phyloP scores from a whole-genome alignment of 257 asterid species.

The Apocynum venetum region DNA sequence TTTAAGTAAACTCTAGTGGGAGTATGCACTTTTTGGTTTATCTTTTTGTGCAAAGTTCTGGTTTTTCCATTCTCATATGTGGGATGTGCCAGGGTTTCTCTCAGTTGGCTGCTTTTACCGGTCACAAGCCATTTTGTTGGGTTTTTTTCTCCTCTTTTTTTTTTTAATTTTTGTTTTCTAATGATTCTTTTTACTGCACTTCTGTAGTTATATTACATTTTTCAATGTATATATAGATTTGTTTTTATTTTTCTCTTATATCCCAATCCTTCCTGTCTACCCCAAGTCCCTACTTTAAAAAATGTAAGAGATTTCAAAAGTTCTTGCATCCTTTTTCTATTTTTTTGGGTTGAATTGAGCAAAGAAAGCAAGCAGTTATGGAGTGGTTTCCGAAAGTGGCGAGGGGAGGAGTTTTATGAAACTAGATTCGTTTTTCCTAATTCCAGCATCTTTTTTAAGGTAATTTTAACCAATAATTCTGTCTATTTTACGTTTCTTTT shows the following conservation, averaged over 20 bases:
- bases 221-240: conserved; percentile 8
- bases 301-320: not conserved
- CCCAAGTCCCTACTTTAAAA: not conserved
- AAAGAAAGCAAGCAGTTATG: too few species aligned
- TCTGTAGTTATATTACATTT: conserved; percentile 16
- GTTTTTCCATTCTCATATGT: conserved; percentile 5
- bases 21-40: not conserved
- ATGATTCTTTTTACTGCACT: conserved; percentile 5
- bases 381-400: too few species aligned
- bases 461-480: too few species aligned
- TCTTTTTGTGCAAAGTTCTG: conserved; percentile 1
- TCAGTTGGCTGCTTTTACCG: conserved; percentile 5
- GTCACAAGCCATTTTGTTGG: not conserved
- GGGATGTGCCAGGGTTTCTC: conserved; percentile 8
- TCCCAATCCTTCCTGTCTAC: not conserved
- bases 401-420: too few species aligned
- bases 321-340: not conserved
- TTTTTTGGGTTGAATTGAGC: too few species aligned
- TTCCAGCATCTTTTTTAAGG: too few species aligned
- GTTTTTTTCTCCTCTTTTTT: not conserved
- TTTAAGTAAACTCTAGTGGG: not conserved
- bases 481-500: too few species aligned
- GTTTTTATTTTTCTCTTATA: not conserved
- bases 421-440: too few species aligned
- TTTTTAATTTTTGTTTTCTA: not conserved